These are phyloP conservation scores for Bruguiera hainesii DNA, from an alignment of 441 rosid species.

Conservation along the genomic window DNA sequence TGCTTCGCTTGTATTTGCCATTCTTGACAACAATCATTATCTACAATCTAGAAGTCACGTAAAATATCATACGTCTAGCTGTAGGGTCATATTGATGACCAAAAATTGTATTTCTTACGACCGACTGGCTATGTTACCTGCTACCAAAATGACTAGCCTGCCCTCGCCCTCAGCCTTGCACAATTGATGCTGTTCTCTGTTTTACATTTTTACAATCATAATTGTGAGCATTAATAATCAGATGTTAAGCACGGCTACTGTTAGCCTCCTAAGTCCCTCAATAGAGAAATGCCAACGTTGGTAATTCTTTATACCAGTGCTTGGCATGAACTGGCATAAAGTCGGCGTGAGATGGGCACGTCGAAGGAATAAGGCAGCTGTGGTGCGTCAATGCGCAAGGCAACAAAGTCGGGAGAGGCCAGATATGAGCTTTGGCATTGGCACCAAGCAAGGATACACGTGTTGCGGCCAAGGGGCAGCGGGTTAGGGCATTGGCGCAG, in stretches of 20 bases:
- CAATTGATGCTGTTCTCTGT: slow-evolving; percentile 27
- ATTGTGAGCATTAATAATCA: slow-evolving; percentile 24
- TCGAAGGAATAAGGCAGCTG: no score
- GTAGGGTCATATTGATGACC: slow-evolving; percentile 12
- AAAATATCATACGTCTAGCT: slow-evolving; percentile 16
- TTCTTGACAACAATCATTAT: slow-evolving; percentile 31
- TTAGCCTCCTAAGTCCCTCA: no score
- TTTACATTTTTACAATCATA: slow-evolving; percentile 33
- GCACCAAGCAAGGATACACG: no score
- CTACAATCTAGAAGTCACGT: slow-evolving; percentile 19
- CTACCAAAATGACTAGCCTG: slow-evolving; percentile 6
- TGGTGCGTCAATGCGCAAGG: no score
- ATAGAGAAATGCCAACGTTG: no score
- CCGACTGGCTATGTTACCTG: slow-evolving; percentile 4
- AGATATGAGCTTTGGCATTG: no score
- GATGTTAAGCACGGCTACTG: slow-evolving; percentile 17
- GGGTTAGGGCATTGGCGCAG: no score
- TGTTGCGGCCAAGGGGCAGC: no score
- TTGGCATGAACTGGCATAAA: no score
- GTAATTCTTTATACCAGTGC: no score
- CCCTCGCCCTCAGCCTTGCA: slow-evolving; percentile 18
- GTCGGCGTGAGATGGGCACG: no score
- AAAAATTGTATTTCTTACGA: neutral
- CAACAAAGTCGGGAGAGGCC: no score
- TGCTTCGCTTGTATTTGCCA: slow-evolving; percentile 15